Conservation (phyloP, 495 filamentous ascomycete species). For the Amniculicola lignicola region DNA sequence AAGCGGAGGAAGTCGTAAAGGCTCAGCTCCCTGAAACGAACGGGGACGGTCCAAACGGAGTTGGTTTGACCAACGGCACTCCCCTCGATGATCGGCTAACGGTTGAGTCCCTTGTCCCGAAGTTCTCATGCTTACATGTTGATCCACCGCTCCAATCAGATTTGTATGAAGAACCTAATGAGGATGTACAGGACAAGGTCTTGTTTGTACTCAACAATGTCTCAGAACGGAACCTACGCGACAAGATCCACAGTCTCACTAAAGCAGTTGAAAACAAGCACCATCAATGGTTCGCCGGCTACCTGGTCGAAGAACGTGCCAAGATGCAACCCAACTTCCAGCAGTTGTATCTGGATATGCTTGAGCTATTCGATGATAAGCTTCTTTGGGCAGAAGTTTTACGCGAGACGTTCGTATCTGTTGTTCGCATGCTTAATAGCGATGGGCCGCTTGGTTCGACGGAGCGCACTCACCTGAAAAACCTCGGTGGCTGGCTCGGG, state of each 20-base stretch:
- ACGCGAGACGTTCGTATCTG: conserved; percentile 86
- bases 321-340: conserved; percentile 97
- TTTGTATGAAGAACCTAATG: conserved; percentile 73
- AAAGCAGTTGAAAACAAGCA: conserved; percentile 74
- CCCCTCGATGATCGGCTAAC: conserved; percentile 54
- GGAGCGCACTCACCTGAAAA: conserved; percentile 85
- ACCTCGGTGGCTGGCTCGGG: conserved; percentile 87
- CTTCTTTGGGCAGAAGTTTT: conserved; percentile 82
- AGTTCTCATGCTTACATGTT: conserved; percentile 70
- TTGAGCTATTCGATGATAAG: conserved; percentile 76
- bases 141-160: conserved; percentile 60
- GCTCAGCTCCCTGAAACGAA: conserved; percentile 47
- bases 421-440: conserved; percentile 80
- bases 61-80: conserved; percentile 60
- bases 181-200: conserved; percentile 85
- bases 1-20: conserved; percentile 76
- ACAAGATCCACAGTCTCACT: conserved; percentile 74
- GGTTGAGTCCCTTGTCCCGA: conserved; percentile 51
- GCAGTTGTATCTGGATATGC: conserved; percentile 81
- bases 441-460: conserved; percentile 67
- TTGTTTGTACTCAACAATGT: conserved; percentile 96
- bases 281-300: conserved; percentile 92
- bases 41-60: conserved; percentile 47
- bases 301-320: conserved; percentile 93
- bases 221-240: conserved; percentile 78